Conservation (phyloP, 2,329 filamentous ascomycete genomes). For the Polychaeton citri region DNA sequence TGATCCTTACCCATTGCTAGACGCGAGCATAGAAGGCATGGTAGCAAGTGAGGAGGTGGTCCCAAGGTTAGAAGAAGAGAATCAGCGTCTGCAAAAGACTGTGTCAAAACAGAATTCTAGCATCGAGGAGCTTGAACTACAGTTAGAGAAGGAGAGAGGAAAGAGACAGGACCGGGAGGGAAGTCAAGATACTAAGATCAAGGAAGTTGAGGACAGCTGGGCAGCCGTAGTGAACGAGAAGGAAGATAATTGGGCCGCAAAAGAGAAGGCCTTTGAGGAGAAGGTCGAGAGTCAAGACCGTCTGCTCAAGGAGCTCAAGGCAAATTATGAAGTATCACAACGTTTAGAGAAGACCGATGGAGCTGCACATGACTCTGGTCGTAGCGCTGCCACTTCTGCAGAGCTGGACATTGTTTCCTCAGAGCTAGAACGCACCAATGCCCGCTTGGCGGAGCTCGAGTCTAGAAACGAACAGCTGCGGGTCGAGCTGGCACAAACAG, state of each 20-base stretch:
- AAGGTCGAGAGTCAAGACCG: conserved; percentile 91
- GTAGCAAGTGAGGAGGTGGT: conserved; percentile 85
- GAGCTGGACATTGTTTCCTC: conserved; percentile 89
- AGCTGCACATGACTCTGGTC: conserved; percentile 41
- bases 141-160: conserved; percentile 63
- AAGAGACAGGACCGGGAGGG: conserved; percentile 64
- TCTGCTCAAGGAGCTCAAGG: conserved; percentile 85
- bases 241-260: conserved; percentile 89
- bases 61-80: conserved; percentile 79
- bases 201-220: conserved; percentile 86
- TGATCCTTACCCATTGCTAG: conserved; percentile 89
- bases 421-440: conserved; percentile 79
- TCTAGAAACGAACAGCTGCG: conserved; percentile 87
- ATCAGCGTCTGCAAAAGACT: conserved; percentile 69
- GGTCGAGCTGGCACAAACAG: conserved; percentile 78
- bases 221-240: conserved; percentile 82
- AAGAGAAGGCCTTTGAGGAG: conserved; percentile 80
- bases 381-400: conserved; percentile 62
- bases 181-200: conserved; percentile 63
- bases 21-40: conserved; percentile 90
- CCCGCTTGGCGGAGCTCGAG: conserved; percentile 79
- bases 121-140: conserved; percentile 68
- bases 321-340: conserved; percentile 92
- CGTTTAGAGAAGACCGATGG: conserved; percentile 61
- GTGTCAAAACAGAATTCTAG: conserved; percentile 64